Base-by-base conservation (phyloP, 805 yeast genomes). In the Cyberlindnera veronae region DNA sequence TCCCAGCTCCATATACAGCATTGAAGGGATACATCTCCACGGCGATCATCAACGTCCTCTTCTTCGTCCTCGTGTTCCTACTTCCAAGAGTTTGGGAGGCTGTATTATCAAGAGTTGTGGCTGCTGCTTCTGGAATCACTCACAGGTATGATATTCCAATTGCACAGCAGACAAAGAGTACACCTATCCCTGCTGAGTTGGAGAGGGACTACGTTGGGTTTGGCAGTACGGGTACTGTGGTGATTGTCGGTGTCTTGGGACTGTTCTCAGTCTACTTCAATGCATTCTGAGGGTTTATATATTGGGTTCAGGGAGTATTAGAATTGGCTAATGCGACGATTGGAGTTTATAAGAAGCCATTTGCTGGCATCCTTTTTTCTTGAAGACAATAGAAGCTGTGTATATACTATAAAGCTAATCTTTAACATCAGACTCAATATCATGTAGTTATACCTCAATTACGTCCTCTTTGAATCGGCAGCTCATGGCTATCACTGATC, bases 1-100 rank as follows among this genome's bases (percentile, higher is more conserved):
- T 80, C 51, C 84, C 85, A 9, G 60, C 63, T 33, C 84, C 87
- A 5, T 77, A 66, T 44, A 51, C 57, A 10, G 68, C 75, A 5
- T 28, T 74, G 3, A 60, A 55, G 30, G 40, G 58, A n/a, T 74
- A 73, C 43, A 39, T 58, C 4, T 10, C 51, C 2, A 39, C 58
- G 16, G 48, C 58, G 0, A 29, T 63, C 3, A 9, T 54, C 1
- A 55, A 61, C 8, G 15, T 42, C 1, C 17, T 38, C 1, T 27
- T 51, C 19, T 41, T 60, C n/a, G 29, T 52, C 10, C 37, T 60
- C 36, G 53, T 57, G 27, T 55, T 55, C 38, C 39, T 61, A 14
- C 38, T 48, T 11, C 68, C 69, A 13, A 42, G 40, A n/a, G 39
- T 49, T 1, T 61, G 63, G 54, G 53, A 56, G 33, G 30, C 23